Conservation (phyloP, 208 protist genomes). For the Lotmaria passim region DNA sequence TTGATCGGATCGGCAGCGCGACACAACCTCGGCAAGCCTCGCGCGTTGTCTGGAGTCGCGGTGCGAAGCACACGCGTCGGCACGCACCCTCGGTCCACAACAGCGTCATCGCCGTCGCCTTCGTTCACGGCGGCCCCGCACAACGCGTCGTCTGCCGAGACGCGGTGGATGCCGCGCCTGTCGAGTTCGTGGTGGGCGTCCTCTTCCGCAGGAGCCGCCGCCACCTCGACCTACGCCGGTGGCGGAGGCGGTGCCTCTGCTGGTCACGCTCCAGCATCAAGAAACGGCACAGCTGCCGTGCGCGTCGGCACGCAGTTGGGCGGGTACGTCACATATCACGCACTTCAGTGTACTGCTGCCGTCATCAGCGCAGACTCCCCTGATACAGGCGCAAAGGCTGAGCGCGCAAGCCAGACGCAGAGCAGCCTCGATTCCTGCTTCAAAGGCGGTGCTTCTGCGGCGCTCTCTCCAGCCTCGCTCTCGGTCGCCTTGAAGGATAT, state of each 20-base stretch:
- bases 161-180: slow-evolving; percentile 26
- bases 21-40: not conserved
- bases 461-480: slow-evolving; percentile 4
- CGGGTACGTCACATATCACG: slow-evolving; percentile 24
- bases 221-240: not conserved
- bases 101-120: not conserved
- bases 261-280: not conserved
- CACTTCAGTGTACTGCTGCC: slow-evolving; percentile 10
- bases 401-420: not conserved
- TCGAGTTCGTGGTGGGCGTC: slow-evolving; percentile 31
- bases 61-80: slow-evolving; percentile 11
- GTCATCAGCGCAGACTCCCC: not conserved
- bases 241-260: not conserved
- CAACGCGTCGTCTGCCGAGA: not conserved
- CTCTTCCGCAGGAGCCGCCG: slow-evolving; percentile 2
- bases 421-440: not conserved
- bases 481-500: slow-evolving; percentile 24
- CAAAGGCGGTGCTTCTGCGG: not conserved
- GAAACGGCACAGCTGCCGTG: not conserved
- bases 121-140: not conserved
- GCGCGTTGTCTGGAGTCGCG: not conserved
- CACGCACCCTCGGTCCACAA: not conserved
- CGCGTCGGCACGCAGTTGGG: slow-evolving; percentile 20
- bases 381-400: not conserved
- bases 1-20: not conserved